Conservation (phyloP, 495 filamentous ascomycete species). For the Penicillium simplicissimum region DNA sequence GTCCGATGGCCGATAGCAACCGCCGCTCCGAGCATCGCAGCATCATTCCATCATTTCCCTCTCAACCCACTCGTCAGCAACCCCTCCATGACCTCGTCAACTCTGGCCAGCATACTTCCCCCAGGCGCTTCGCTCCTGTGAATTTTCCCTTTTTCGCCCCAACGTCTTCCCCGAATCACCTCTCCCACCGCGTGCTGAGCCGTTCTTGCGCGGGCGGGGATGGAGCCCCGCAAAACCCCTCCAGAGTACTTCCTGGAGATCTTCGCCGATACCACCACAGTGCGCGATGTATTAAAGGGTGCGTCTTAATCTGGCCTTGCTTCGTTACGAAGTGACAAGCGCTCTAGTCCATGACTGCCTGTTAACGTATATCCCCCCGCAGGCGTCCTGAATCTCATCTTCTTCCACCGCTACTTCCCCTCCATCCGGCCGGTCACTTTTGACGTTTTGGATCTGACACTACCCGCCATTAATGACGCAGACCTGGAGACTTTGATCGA, state of each 20-base stretch:
- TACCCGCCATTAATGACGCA: conserved; percentile 82
- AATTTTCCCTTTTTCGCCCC: conserved; percentile 7
- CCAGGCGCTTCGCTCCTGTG: conserved; percentile 1
- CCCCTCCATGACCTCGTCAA: conserved; percentile 13
- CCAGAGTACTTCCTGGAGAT: conserved; percentile 85
- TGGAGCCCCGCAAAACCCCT: conserved; percentile 63
- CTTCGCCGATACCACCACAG: conserved; percentile 75
- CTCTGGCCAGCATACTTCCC: background rate
- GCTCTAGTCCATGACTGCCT: background rate
- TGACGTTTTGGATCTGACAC: conserved; percentile 88
- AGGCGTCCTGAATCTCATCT: conserved; percentile 96
- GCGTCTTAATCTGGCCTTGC: background rate
- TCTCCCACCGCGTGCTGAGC: conserved; percentile 20
- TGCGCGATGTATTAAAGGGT: conserved; percentile 94
- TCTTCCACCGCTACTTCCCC: conserved; percentile 98
- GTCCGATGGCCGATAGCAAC: conserved; percentile 32
- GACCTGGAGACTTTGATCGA: conserved; percentile 94
- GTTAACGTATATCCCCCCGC: conserved; percentile 1
- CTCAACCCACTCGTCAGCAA: background rate
- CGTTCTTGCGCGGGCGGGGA: conserved; percentile 35
- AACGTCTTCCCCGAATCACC: background rate
- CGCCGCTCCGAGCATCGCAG: conserved; percentile 25
- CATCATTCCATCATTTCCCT: conserved; percentile 16
- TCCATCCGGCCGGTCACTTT: conserved; percentile 78
- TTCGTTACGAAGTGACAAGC: background rate